Base-by-base conservation (phyloP, 2,329 filamentous ascomycete genomes). In the Phymatotrichopsis omnivora region DNA sequence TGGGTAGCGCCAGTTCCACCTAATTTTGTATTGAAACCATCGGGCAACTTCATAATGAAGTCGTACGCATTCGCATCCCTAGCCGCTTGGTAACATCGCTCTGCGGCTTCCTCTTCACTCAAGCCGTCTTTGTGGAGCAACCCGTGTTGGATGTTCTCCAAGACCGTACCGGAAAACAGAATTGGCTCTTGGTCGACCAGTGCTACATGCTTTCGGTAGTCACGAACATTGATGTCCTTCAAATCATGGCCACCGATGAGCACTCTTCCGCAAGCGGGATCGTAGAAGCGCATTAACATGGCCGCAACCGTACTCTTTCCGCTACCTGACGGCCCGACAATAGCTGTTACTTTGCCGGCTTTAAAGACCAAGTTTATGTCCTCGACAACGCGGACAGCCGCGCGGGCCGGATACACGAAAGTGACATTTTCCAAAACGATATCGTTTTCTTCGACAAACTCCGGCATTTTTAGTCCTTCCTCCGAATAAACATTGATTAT, bases 111-210 rank as follows among this genome's bases (percentile, higher is more conserved):
- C 4, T 19, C 37, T 23, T 27, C 19, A 17, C 14, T 29, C 10
- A 48, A 25, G 3, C 25, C 36, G 10, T 24, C 19, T 47, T 63
- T 63, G 49, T 63, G 61, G 2, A 64, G 58, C 24, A 68, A 61
- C 14, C 71, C 71, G 31, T 72, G 68, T 7, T 65, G 67, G 42
- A 73, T 73, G 42, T 71, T 76, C 48, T 69, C 68, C 20, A 70
- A 61, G 25, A 72, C 66, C 3, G 75, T 75, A 19, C 76, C 72
- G 56, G 78, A 78, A 61, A 82, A 82, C 1, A 82, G 65, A 43
- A 79, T 77, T 0, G 78, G 76, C 45, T 82, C 77, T 57, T 82
- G 78, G 46, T 79, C 74, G 4, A 82, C 78, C 6, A 82, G 65
- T 0, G 76, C 75, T 43, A 82, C 78, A 23, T 68, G 62, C 3